Evolutionary conservation across 352 stramenopile genomes (phyloP).

Genomic region (Phytophthora ohioensis): DNA sequence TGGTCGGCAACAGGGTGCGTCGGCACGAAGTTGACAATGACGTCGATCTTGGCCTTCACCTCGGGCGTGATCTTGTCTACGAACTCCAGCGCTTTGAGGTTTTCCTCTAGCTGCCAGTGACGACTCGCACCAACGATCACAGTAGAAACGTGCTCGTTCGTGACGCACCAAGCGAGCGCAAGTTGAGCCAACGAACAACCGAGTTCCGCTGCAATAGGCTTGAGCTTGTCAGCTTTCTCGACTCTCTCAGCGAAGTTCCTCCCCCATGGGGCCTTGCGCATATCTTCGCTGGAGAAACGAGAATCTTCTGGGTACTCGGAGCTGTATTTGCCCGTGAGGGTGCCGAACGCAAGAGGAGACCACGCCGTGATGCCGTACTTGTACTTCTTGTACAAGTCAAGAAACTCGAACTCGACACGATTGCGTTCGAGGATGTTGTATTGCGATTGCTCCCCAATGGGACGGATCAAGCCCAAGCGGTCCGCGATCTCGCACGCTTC

Average conservation of each 20-base stretch:
- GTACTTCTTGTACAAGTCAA: conserved; percentile 57
- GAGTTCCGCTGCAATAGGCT: conserved; percentile 10
- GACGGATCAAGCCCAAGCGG: conserved; percentile 37
- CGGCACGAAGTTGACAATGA: no score
- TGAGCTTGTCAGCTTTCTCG: conserved; percentile 7
- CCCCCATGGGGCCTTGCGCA: conserved; percentile 4
- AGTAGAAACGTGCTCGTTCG: conserved; percentile 16
- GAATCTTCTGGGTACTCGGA: conserved; percentile 36
- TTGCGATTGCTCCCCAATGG: conserved; percentile 59
- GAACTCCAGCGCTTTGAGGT: conserved; percentile 7
- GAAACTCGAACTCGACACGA: conserved; percentile 56
- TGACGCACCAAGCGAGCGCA: neutral
- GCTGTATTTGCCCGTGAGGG: conserved; percentile 73
- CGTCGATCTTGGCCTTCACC: conserved; percentile 1
- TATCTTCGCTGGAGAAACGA: conserved; percentile 9
- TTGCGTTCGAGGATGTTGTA: conserved; percentile 69
- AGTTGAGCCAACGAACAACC: neutral
- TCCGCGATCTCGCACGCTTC: conserved; percentile 58
- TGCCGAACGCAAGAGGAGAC: conserved; percentile 53
- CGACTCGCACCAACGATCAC: conserved; percentile 9
- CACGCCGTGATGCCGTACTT: conserved; percentile 59
- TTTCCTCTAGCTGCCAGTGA: neutral
- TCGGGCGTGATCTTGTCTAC: conserved; percentile 14
- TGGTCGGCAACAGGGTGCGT: conserved; percentile 5
- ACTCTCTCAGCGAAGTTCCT: neutral